Base-by-base conservation (phyloP, 73 alveolate species). In the Tetrahymena borealis region DNA sequence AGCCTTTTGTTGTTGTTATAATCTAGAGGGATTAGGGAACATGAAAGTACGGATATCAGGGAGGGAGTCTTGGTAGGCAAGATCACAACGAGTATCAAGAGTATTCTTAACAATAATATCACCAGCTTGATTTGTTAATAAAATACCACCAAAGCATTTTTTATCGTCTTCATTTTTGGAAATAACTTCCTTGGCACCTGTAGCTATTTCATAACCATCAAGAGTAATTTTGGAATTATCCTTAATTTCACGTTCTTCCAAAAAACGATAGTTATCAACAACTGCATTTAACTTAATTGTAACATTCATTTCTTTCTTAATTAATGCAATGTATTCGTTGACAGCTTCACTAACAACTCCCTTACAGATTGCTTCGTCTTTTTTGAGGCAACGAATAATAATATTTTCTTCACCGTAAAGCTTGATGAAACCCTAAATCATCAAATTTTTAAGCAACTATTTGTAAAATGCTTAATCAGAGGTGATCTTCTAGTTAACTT, bases 61-160 rank as follows among this genome's bases (percentile, higher is more conserved):
- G 15, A 93, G 91, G 16, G 93, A 79, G 39, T 93, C 95, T 93
- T 93, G 39, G 39, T 79, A 93, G 78, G 95, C 91, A 35, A 79
- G 78, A 16, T 93, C 95, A 13, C 91, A 41, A 41, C 95, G 37
- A 24, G 79, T 93, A 93, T 93, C 95, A 35, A 93, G 92, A 33
- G 95, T 93, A 78, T 85, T 93, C 95, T 93, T 93, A 43, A 91
- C 90, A 39, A 93, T 92, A 93, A 93, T 93, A 36, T 40, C 90
- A 8, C 95, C 95, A 24, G 90, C 95, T 33, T 93, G 40, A 33
- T 24, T 93, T 32, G 95, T 93, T 38, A 93, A 36, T n/a, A 93
- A 93, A 11, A 93, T 42, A 40, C 95, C 95, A 93, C 95, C 95
- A 93, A 85, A 93, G 43, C 95, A 93, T 20, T 93, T 93, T 85